A percentile compares a stretch with the other conserved stretches of the same genome.
Conservation (phyloP, 192 early-diverging fungal species). For the Powellomyces hirtus region DNA sequence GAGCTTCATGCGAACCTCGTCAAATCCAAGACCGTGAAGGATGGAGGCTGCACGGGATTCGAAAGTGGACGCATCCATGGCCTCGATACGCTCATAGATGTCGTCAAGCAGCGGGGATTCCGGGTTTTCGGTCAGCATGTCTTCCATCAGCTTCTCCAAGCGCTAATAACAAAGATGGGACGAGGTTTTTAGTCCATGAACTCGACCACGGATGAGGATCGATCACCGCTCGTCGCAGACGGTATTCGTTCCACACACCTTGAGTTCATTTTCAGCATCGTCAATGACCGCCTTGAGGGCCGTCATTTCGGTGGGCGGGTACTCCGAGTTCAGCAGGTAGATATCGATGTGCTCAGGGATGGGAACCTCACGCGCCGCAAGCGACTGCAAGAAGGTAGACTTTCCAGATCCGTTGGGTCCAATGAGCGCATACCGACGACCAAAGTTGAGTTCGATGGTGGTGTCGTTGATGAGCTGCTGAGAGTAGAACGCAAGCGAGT, state of each 20-base stretch:
- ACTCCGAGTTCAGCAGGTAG: slow-evolving; percentile 93
- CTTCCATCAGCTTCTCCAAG: slow-evolving; percentile 89
- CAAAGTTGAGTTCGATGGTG: slow-evolving; percentile 96
- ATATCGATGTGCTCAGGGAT: slow-evolving; percentile 98
- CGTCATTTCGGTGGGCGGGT: slow-evolving; percentile 87
- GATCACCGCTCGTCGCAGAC: too few species aligned
- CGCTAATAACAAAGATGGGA: slow-evolving; percentile 39
- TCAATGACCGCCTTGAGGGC: slow-evolving; percentile 90
- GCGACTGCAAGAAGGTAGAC: slow-evolving; percentile 89
- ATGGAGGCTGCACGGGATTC: slow-evolving; percentile 88
- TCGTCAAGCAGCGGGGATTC: slow-evolving; percentile 89
- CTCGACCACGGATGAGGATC: too few species aligned
- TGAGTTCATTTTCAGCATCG: slow-evolving; percentile 84
- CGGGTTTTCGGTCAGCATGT: slow-evolving; percentile 77
- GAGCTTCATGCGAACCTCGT: slow-evolving; percentile 80
- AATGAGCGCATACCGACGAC: slow-evolving; percentile 94
- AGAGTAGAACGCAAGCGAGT: slow-evolving; percentile 90
- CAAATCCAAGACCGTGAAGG: slow-evolving; percentile 93
- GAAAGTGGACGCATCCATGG: slow-evolving; percentile 90
- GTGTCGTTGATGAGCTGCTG: slow-evolving; percentile 93
- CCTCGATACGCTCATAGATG: slow-evolving; percentile 95
- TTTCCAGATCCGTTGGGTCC: slow-evolving; percentile 96
- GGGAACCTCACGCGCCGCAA: slow-evolving; percentile 89
- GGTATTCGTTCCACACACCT: slow-evolving; percentile 33
- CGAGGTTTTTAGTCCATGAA: not conserved